Evolutionary conservation across 1,284 basidiomycete species (phyloP).

Genomic region (Spongispora temasekensis): DNA sequence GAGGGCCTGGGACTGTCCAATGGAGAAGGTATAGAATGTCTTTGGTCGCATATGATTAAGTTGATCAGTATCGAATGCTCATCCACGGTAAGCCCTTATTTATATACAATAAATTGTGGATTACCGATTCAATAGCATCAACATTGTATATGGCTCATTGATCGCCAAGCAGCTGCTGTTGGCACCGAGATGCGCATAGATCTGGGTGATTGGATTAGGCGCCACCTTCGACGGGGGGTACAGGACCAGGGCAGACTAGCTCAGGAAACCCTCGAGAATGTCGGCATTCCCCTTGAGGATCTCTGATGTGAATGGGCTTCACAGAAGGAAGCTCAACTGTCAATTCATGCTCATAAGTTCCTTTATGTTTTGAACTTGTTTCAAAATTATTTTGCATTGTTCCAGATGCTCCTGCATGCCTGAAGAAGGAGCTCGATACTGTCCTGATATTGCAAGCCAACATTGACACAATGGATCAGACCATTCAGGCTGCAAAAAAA

Average conservation of each 20-base stretch:
- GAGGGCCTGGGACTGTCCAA: not conserved
- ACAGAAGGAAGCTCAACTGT: conserved; percentile 4
- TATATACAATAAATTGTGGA: not conserved
- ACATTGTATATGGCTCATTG: not conserved
- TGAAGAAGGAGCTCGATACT: conserved; percentile 39
- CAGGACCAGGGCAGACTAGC: conserved; percentile 12
- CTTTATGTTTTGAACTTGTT: not conserved
- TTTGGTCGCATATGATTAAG: conserved; percentile 8
- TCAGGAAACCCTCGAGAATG: not conserved
- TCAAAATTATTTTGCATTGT: not conserved
- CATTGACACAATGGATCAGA: conserved; percentile 29
- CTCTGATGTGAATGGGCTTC: conserved; percentile 30
- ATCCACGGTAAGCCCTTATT: conserved; percentile 5
- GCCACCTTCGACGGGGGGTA: conserved; percentile 18
- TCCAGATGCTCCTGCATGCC: conserved; percentile 36
- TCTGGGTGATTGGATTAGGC: conserved; percentile 33
- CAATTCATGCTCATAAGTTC: not conserved
- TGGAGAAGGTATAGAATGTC: conserved; percentile 1
- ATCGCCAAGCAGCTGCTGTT: conserved; percentile 24
- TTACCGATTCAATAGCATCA: not conserved
- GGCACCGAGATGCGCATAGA: conserved; percentile 18
- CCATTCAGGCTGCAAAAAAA: conserved; percentile 17
- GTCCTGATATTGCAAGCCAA: conserved; percentile 38
- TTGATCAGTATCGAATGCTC: conserved; percentile 6
- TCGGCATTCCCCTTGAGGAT: not conserved